Evolutionary conservation across 2,329 filamentous ascomycete species (phyloP), one percentile per base, ranked within the genome.

Genomic region (Hymenoscyphus repandus): DNA sequence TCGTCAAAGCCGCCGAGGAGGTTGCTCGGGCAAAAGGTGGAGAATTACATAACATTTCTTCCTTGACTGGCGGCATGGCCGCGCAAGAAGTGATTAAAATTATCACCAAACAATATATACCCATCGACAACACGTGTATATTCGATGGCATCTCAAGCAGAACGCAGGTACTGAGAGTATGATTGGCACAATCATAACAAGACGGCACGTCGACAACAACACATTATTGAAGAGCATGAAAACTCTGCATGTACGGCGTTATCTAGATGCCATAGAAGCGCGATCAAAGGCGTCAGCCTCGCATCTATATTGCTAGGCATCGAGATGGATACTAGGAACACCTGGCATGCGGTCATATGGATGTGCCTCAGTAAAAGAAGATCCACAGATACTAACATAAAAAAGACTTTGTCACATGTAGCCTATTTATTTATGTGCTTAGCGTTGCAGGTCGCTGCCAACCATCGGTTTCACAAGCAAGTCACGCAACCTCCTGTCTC

Each of bases 1-100:
- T 85, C 22, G 53, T 65, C 20, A 71, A 82, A 59, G 75, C 78
- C 12, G 77, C 82, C 1, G 72, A 82, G 52, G 87, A 91, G 68
- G 75, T 90, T 39, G 80, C 85, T 32, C 82, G 95, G 53, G 87
- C 89, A 33, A 83, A 82, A 43, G 88, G 89, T 27, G 88, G 83
- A 48, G 95, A 99, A 68, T 73, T 99, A 53, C 93, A 99, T 72
- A 97, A 96, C 66, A 88, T 95, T 50, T 87, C 91, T 31, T 85
- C 91, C 22, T 72, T 96, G 50, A 86, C 85, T 1, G 95, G 93
- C 30, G 95, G 93, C 2, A 86, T 99, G 74, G 86, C 95, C 43
- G 90, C 92, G n/a, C 95, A 99, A 70, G 93, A 99, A 72, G 82
- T 92, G 56, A 95, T 99, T 72, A 99, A 99, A 68, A 80, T 92